A percentile compares a stretch with the other conserved stretches of the same genome.
Conservation (phyloP, 1,139 yeast genomes). For the Yamadazyma buinensis region DNA sequence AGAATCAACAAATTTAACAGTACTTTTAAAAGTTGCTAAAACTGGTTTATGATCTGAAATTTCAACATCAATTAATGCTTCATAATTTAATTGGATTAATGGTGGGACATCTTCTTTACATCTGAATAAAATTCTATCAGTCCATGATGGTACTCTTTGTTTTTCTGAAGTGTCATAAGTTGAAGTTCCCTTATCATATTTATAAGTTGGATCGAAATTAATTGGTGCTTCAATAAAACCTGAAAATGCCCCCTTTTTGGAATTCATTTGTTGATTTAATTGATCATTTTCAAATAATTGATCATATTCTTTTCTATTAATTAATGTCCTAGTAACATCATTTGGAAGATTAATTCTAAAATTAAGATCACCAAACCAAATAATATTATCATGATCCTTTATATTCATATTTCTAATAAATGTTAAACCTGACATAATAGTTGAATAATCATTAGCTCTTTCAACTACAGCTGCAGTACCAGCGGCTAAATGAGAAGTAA, state of each 20-base stretch:
- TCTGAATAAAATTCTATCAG: constrained; percentile 74
- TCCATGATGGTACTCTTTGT: constrained; percentile 94
- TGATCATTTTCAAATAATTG: constrained; percentile 74
- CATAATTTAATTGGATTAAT: constrained; percentile 56
- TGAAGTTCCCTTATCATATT: constrained; percentile 85
- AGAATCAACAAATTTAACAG: constrained; percentile 58
- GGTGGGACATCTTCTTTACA: constrained; percentile 41
- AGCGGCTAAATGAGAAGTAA: constrained; percentile 95
- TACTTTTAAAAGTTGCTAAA: constrained; percentile 66
- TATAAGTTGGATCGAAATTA: constrained; percentile 84
- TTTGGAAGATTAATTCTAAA: constrained; percentile 75
- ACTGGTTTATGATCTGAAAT: constrained; percentile 94
- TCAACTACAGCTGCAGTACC: constrained; percentile 83
- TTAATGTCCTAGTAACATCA: constrained; percentile 64
- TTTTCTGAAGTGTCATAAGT: constrained; percentile 87
- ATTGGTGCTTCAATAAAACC: constrained; percentile 80
- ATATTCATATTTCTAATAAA: constrained; percentile 70
- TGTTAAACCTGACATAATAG: constrained; percentile 71
- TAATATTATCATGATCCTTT: constrained; percentile 76
- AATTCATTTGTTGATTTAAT: constrained; percentile 70
- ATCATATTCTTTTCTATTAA: constrained; percentile 43
- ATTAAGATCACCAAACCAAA: constrained; percentile 97
- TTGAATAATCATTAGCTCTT: constrained; percentile 81
- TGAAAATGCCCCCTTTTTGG: constrained; percentile 71
- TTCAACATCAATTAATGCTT: constrained; percentile 50